Evolutionary conservation across 2,329 filamentous ascomycete species (phyloP), one percentile per base, ranked within the genome.

Genomic region (Phialophora tarda): DNA sequence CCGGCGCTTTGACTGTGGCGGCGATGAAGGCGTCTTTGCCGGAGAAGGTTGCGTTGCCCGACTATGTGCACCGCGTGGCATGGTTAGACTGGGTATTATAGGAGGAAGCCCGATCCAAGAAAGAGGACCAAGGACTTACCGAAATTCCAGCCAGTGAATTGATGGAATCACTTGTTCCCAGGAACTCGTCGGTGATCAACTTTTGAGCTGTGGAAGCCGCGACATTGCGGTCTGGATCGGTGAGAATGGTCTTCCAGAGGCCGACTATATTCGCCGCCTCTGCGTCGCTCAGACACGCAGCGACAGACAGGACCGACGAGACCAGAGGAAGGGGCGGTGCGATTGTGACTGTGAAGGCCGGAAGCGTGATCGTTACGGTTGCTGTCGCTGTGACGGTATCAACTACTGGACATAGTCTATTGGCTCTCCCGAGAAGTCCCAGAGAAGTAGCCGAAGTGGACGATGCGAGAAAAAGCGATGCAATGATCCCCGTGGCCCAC

Each of bases 81-180:
- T 44, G 14, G 57, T 54, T 10, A 64, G 10, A 12, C 6, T 44
- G 53, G n/a, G 2, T 26, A 34, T 10, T 30, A 26, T 23, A 14
- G 11, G 30, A 47, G 23, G 55, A 47, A 34, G 21, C 26, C 11
- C 21, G 21, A 2, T n/a, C 4, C 23, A 41, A 34, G 26, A 38
- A 30, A 47, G 30, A 24, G 17, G 30, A 1, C 26, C 26, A 44
- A 60, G 21, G 17, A 44, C 64, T 50, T 59, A 70, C 66, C 28
- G 62, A 59, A 56, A 32, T n/a, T n/a, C 66, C 68, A 23, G 58
- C 60, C 7, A 70, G 56, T 14, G 59, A 57, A 41, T 70, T 70
- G 30, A 64, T 59, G n/a, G 62, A 61, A 47, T 70, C 68, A 32
- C 59, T 63, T 26, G 63, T 64, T 41, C 68, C 66, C 26, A 68